These are phyloP conservation scores for Ustilago shanxiensis DNA, from an alignment of 1,284 basidiomycete genomes.

Conservation along the genomic window DNA sequence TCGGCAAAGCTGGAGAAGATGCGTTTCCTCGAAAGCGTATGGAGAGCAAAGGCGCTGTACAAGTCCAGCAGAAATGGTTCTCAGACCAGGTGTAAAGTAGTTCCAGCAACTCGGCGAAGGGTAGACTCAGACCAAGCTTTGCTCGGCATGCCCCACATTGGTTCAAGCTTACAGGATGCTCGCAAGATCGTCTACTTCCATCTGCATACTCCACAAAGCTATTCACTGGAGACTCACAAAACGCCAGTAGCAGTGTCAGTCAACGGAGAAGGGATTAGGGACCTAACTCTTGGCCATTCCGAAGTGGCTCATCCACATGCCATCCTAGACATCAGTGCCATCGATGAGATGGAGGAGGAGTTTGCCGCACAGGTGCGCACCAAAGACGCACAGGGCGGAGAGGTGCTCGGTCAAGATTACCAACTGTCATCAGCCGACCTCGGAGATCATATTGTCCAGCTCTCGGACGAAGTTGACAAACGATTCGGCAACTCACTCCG, in stretches of 20 bases:
- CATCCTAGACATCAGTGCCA: slow-evolving; percentile 40
- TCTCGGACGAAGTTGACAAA: slow-evolving; percentile 44
- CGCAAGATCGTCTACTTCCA: slow-evolving; percentile 62
- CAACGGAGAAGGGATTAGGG: background rate
- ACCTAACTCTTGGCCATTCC: slow-evolving; percentile 21
- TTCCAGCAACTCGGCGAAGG: slow-evolving; percentile 33
- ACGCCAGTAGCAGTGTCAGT: slow-evolving; percentile 41
- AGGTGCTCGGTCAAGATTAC: slow-evolving; percentile 28
- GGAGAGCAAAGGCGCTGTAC: slow-evolving; percentile 65
- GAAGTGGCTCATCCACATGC: slow-evolving; percentile 54
- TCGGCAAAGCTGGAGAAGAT: slow-evolving; percentile 60
- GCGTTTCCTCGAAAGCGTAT: slow-evolving; percentile 67
- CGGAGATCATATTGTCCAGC: slow-evolving; percentile 30
- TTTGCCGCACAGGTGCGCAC: slow-evolving; percentile 40
- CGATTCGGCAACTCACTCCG: slow-evolving; percentile 26
- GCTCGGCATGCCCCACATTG: slow-evolving; percentile 3
- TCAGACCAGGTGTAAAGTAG: slow-evolving; percentile 51
- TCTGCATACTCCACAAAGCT: slow-evolving; percentile 46
- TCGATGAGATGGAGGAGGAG: slow-evolving; percentile 55
- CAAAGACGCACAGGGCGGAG: slow-evolving; percentile 31
- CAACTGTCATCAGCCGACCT: slow-evolving; percentile 41
- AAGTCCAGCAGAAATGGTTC: slow-evolving; percentile 52
- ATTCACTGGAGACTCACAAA: slow-evolving; percentile 41
- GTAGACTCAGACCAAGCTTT: slow-evolving; percentile 14
- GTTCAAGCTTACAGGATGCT: slow-evolving; percentile 21